Base-by-base conservation (phyloP, 345 rosid genomes). In the Turnera subulata region DNA sequence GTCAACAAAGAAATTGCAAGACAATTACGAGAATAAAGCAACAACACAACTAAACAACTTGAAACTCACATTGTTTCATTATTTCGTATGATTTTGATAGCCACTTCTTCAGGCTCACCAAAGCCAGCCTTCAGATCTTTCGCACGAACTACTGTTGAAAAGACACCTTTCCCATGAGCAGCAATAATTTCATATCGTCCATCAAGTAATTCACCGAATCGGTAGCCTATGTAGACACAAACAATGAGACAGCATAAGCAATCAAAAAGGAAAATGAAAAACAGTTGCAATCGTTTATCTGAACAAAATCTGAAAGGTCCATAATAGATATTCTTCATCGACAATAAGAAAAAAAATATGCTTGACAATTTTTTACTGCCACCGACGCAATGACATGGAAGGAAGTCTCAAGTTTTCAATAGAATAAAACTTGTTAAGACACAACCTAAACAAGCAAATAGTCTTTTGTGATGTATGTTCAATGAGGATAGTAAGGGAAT, bases 161-260 rank as follows among this genome's bases (percentile, higher is more conserved):
- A 94, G 45, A 94, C 96, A 62, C 97, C 97, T 78, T 90, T 91
- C 23, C 99, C 99, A 76, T 94, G 97, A 59, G 97, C 83, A 65
- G 99, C 97, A 69, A 79, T 74, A 49, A 94, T 84, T 79, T 88
- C 97, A 81, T 90, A 94, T 53, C 96, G 90, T 52, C 89, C 83
- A 75, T 94, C 99, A 69, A 94, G 83, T 64, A 80, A 55, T 78
- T 94, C 99, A 62, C 99, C 99, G 75, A 90, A 86, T 42, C 92
- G 89, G 67, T 94, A 84, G 65, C 95, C 99, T 94, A 65, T 25
- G 54, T 6, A 50, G 39, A 68, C 44, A 77, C 19, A 19, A 38
- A 45, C 44, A 46, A 59, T 24, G 32, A 55, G n/a, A n/a, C n/a
- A n/a, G n/a, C n/a, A n/a, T n/a, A n/a, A n/a, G n/a, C 14, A 58